These are phyloP conservation scores for Microdochium paspali DNA, from an alignment of 2,329 filamentous ascomycete genomes.

Conservation along the genomic window DNA sequence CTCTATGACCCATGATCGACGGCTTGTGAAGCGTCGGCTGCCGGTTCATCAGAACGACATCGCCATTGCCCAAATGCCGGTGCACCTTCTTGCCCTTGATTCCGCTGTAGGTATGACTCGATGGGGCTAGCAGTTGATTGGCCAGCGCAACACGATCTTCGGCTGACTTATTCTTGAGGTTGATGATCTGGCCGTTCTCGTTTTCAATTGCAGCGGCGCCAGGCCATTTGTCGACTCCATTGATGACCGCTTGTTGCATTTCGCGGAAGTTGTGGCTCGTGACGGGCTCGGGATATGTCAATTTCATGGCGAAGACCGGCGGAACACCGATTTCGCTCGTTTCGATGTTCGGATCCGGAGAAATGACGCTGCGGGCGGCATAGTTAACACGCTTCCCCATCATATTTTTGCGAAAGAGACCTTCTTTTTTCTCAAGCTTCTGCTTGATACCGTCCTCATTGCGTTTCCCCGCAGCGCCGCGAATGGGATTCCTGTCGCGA, in stretches of 20 bases:
- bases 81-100: constrained; percentile 92
- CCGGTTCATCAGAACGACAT: constrained; percentile 97
- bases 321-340: constrained; percentile 98
- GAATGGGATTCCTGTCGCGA: constrained; percentile 73
- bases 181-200: constrained; percentile 86
- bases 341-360: constrained; percentile 95
- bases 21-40: constrained; percentile 97
- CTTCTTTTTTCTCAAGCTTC: constrained; percentile 96
- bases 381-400: constrained; percentile 99
- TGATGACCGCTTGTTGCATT: constrained; percentile 91
- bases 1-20: constrained; percentile 97
- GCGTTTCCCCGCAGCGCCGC: constrained; percentile 65
- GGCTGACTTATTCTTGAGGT: constrained; percentile 73
- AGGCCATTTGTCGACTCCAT: constrained; percentile 88
- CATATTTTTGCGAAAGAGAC: constrained; percentile 98
- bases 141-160: constrained; percentile 85
- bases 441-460: constrained; percentile 96
- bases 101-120: constrained; percentile 63
- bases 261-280: constrained; percentile 96
- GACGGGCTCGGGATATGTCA: constrained; percentile 95
- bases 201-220: constrained; percentile 93
- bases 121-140: constrained; percentile 84
- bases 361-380: constrained; percentile 94
- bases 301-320: constrained; percentile 91
- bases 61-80: constrained; percentile 89